Conservation (phyloP, 2,329 filamentous ascomycete genomes). For the Blumeria graminis region DNA sequence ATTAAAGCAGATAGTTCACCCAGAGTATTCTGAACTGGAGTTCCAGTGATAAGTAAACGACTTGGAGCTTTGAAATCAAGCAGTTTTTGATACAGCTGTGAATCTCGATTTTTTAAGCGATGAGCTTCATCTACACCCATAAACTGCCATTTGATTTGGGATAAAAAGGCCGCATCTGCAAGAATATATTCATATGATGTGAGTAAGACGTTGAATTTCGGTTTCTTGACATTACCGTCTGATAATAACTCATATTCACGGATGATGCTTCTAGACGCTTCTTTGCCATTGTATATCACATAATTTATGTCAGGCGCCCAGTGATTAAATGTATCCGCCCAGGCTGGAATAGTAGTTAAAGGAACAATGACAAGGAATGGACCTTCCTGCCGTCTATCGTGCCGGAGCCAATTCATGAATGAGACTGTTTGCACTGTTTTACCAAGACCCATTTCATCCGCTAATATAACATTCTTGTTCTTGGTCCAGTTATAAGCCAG, state of each 20-base stretch:
- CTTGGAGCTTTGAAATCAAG: slow-evolving; percentile 70
- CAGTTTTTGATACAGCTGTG: slow-evolving; percentile 70
- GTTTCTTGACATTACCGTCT: slow-evolving; percentile 65
- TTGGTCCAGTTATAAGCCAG: slow-evolving; percentile 88
- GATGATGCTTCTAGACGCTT: slow-evolving; percentile 66
- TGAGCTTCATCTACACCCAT: slow-evolving; percentile 93
- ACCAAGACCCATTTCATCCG: slow-evolving; percentile 94
- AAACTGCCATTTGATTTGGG: slow-evolving; percentile 90
- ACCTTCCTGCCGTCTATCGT: slow-evolving; percentile 71
- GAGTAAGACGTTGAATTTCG: slow-evolving; percentile 91
- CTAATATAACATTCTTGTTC: slow-evolving; percentile 84
- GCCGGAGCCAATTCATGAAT: slow-evolving; percentile 90
- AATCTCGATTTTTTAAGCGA: slow-evolving; percentile 86
- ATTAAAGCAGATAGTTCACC: slow-evolving; percentile 79
- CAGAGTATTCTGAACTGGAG: slow-evolving; percentile 90
- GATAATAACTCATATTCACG: slow-evolving; percentile 73
- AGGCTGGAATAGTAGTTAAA: slow-evolving; percentile 87
- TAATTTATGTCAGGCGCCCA: slow-evolving; percentile 96
- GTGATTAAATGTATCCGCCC: slow-evolving; percentile 91
- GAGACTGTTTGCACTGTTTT: slow-evolving; percentile 96
- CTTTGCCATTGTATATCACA: slow-evolving; percentile 83
- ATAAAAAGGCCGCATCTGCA: slow-evolving; percentile 60
- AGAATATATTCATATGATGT: slow-evolving; percentile 96
- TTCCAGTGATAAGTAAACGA: slow-evolving; percentile 84
- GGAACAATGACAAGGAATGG: slow-evolving; percentile 95